Evolutionary conservation across 768 basidiomycete genomes (phyloP).

Genomic region (Amanita fuliginea): DNA sequence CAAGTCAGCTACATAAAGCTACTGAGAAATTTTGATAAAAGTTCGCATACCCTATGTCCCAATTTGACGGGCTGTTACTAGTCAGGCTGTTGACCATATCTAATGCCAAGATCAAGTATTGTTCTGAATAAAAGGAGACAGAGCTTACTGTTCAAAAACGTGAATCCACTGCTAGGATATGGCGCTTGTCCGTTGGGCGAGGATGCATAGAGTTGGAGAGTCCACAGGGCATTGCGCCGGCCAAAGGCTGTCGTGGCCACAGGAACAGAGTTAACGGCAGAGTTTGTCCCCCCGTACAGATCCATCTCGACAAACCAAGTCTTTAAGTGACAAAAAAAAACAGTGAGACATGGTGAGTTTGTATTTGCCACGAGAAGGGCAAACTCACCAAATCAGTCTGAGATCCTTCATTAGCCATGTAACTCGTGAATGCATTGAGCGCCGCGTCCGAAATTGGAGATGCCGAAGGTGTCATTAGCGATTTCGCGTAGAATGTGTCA

Average conservation of each 20-base stretch:
- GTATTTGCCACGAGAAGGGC: no score
- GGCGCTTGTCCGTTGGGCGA: constrained; percentile 23
- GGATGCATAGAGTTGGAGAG: constrained; percentile 40
- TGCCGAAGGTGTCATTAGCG: constrained; percentile 25
- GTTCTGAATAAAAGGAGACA: background rate
- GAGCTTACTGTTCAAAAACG: constrained; percentile 29
- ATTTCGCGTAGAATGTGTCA: constrained; percentile 35
- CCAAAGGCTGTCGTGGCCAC: constrained; percentile 38
- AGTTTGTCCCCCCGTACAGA: constrained; percentile 33
- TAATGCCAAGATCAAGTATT: constrained; percentile 5
- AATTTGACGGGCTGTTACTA: no score
- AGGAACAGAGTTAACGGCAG: constrained; percentile 32
- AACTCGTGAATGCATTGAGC: constrained; percentile 20
- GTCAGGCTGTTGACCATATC: constrained; percentile 23
- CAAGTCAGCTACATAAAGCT: no score
- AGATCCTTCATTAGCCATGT: constrained; percentile 23
- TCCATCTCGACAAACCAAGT: constrained; percentile 29
- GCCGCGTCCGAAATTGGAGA: constrained; percentile 20
- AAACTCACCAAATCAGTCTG: constrained; percentile 13
- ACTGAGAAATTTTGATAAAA: no score
- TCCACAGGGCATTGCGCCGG: constrained; percentile 31
- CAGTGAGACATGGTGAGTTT: no score
- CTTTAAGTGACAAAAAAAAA: constrained; percentile 12
- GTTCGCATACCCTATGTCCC: no score
- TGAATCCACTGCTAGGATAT: constrained; percentile 31